These are phyloP conservation scores for Ogataea pignaliae DNA, from an alignment of 805 yeast genomes.

Conservation along the genomic window DNA sequence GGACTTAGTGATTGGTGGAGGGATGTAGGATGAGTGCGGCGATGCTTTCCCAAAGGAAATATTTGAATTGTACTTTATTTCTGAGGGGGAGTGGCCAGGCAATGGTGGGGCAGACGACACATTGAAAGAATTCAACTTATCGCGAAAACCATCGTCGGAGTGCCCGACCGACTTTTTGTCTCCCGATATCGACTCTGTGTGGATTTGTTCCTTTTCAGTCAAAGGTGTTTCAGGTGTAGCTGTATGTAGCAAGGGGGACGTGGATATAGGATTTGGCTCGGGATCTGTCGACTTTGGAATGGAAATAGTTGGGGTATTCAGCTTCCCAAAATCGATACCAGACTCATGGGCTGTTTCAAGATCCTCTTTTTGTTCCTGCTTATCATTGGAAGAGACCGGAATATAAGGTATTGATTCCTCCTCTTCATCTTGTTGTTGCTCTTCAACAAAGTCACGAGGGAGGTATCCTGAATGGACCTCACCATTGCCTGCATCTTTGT, in stretches of 20 bases:
- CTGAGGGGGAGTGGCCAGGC: constrained; percentile 29
- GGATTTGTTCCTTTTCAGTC: not conserved
- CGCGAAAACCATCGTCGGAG: constrained; percentile 32
- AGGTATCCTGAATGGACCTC: constrained; percentile 63
- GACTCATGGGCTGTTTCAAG: too few species aligned
- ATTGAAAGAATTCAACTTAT: constrained; percentile 49
- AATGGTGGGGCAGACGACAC: constrained; percentile 36
- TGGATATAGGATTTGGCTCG: not conserved
- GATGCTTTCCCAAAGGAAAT: constrained; percentile 52
- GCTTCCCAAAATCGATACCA: not conserved
- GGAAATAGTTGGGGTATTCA: not conserved
- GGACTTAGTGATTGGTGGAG: constrained; percentile 32
- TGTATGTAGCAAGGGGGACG: not conserved
- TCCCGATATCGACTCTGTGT: not conserved
- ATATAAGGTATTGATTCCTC: not conserved
- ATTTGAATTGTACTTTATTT: constrained; percentile 46
- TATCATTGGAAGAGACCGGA: not conserved
- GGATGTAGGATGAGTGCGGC: constrained; percentile 57
- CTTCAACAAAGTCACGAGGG: constrained; percentile 77
- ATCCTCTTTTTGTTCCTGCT: not conserved
- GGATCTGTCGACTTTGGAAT: not conserved
- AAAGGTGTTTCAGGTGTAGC: not conserved
- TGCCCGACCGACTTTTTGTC: not conserved
- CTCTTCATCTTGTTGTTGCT: constrained; percentile 5
- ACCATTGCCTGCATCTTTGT: constrained; percentile 39